Percentiles rank a stretch among this genome's conserved stretches.
Conservation (phyloP, 2,329 filamentous ascomycete species). For the Pyrenophora teres region DNA sequence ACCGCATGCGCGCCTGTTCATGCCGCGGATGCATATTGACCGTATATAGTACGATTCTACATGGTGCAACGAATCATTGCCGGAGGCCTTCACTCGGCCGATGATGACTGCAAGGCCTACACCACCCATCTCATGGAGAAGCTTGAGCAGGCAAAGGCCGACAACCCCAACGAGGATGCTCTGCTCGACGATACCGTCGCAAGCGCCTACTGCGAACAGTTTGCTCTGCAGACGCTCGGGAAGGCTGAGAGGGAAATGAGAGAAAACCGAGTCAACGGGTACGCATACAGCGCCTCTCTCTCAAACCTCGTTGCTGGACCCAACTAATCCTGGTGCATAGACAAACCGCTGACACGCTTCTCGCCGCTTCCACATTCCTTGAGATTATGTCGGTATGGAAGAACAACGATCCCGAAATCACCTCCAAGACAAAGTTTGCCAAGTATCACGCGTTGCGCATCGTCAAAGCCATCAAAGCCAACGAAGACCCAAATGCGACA, state of each 20-base stretch:
- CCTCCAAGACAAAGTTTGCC: conserved; percentile 90
- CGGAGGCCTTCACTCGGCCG: conserved; percentile 75
- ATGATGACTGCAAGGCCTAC: conserved; percentile 78
- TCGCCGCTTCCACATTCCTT: conserved; percentile 89
- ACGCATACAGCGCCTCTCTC: conserved; percentile 20
- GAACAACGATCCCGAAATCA: conserved; percentile 72
- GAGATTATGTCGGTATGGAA: conserved; percentile 84
- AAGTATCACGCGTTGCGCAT: conserved; percentile 96
- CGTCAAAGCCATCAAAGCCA: conserved; percentile 85
- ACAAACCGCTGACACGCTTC: conserved; percentile 92
- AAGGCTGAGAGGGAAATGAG: conserved; percentile 81
- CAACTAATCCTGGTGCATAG: conserved; percentile 50
- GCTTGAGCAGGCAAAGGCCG: conserved; percentile 78
- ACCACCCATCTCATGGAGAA: conserved; percentile 88
- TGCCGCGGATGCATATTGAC: conserved; percentile 20
- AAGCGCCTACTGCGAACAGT: conserved; percentile 92
- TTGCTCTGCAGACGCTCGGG: conserved; percentile 84
- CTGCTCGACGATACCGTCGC: conserved; percentile 84
- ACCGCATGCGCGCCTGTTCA: neutral
- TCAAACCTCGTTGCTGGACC: neutral
- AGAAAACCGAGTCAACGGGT: conserved; percentile 83
- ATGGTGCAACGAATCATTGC: conserved; percentile 89
- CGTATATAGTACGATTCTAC: conserved; percentile 54
- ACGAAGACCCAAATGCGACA: conserved; percentile 87
- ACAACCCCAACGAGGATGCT: conserved; percentile 78